Percentiles rank a stretch among this genome's conserved stretches.
These are phyloP conservation scores for Dioscorea alata DNA, from an alignment of 106 monocot species.

Conservation along the genomic window DNA sequence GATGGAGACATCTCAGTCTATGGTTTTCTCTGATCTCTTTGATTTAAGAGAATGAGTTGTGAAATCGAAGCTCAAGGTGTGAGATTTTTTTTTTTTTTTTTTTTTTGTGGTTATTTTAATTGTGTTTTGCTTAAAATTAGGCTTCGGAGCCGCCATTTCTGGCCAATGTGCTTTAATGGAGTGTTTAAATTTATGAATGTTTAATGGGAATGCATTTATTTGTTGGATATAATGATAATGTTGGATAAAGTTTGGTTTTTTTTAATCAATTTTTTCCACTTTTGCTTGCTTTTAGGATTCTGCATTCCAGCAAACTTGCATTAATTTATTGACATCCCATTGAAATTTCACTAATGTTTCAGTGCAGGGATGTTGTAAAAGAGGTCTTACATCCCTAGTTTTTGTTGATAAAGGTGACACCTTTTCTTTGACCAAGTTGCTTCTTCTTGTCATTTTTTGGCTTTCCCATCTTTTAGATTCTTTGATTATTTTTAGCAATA, in stretches of 20 bases:
- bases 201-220: too few species aligned
- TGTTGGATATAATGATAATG: too few species aligned
- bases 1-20: conserved; percentile 83
- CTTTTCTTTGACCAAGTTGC: background rate
- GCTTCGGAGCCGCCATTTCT: conserved; percentile 79
- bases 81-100: background rate
- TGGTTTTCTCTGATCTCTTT: conserved; percentile 70
- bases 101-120: background rate
- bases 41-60: conserved; percentile 44
- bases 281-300: too few species aligned
- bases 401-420: conserved; percentile 48
- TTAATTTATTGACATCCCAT: too few species aligned
- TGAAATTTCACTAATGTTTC: background rate
- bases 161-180: conserved; percentile 72
- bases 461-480: background rate
- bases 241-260: background rate
- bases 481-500: background rate
- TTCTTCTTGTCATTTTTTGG: too few species aligned
- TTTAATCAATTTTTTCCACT: too few species aligned
- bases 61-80: conserved; percentile 54
- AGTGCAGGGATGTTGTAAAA: conserved; percentile 64
- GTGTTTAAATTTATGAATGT: too few species aligned
- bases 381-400: conserved; percentile 90
- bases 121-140: conserved; percentile 19
- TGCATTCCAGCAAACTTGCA: too few species aligned